Conservation (phyloP, 1,284 basidiomycete genomes). For the Ustilago crameri region DNA sequence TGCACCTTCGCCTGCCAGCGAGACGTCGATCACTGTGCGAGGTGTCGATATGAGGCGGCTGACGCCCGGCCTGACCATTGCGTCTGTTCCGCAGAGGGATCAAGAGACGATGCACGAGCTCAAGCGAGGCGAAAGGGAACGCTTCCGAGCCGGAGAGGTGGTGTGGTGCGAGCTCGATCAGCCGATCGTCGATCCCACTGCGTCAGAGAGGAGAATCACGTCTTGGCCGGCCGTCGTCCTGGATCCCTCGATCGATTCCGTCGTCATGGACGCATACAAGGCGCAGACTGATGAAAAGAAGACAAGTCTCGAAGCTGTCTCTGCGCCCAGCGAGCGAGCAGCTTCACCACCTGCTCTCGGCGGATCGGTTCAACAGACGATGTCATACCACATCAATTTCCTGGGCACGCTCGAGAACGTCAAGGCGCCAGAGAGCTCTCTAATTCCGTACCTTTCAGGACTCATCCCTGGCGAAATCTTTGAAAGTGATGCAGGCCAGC, state of each 20-base stretch:
- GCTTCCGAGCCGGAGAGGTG: constrained; percentile 50
- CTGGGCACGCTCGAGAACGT: constrained; percentile 43
- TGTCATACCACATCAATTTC: constrained; percentile 42
- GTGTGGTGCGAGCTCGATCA: constrained; percentile 40
- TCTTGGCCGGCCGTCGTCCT: constrained; percentile 44
- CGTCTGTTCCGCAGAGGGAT: constrained; percentile 42
- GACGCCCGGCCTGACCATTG: constrained; percentile 34
- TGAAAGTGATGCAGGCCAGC: constrained; percentile 25
- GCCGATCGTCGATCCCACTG: constrained; percentile 33
- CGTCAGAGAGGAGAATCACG: constrained; percentile 16
- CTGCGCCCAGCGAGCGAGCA: constrained; percentile 14
- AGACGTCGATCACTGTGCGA: constrained; percentile 29
- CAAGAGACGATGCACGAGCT: constrained; percentile 36
- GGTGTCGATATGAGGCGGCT: constrained; percentile 39
- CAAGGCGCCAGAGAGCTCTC: constrained; percentile 20
- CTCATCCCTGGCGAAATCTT: constrained; percentile 21
- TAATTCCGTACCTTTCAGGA: constrained; percentile 38
- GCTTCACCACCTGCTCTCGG: constrained; percentile 18
- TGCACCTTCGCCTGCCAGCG: background rate
- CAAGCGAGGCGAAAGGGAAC: constrained; percentile 42
- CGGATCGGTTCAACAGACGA: constrained; percentile 14
- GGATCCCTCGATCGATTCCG: constrained; percentile 25
- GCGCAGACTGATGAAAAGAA: constrained; percentile 15
- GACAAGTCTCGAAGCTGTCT: constrained; percentile 23
- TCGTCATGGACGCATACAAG: constrained; percentile 8